Conservation (phyloP, 2,329 filamentous ascomycete species). For the Sclerotinia glacialis region DNA sequence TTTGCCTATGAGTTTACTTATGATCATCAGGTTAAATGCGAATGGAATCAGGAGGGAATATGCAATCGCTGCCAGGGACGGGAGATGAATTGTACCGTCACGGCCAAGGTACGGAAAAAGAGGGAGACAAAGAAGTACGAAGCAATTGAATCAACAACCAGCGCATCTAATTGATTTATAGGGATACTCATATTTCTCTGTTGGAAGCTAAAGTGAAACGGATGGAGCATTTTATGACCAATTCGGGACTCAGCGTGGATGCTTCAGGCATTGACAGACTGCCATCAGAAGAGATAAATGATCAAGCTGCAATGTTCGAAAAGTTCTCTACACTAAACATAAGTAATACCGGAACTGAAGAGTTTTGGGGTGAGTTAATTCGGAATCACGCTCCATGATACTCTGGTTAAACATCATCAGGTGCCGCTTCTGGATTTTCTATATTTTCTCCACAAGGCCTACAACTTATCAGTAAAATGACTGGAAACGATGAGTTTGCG, state of each 20-base stretch:
- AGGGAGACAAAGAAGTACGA: constrained; percentile 29
- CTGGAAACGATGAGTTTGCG: constrained; percentile 1
- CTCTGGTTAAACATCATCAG: constrained; percentile 23
- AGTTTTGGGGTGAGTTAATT: constrained; percentile 29
- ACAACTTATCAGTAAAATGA: constrained; percentile 27
- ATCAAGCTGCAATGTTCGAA: constrained; percentile 27
- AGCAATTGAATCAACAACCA: constrained; percentile 16
- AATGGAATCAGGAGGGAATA: constrained; percentile 28
- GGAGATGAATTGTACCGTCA: constrained; percentile 30
- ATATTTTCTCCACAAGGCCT: constrained; percentile 34
- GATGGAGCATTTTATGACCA: constrained; percentile 31
- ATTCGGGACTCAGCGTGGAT: constrained; percentile 23
- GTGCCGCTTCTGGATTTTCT: constrained; percentile 33
- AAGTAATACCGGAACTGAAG: constrained; percentile 24
- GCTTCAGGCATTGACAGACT: constrained; percentile 20
- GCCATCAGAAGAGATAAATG: constrained; percentile 27
- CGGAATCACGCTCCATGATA: constrained; percentile 3
- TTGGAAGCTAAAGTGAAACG: constrained; percentile 33
- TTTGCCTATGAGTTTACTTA: constrained; percentile 7
- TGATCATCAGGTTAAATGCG: constrained; percentile 30
- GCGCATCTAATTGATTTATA: constrained; percentile 16
- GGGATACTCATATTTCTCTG: constrained; percentile 26
- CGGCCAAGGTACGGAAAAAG: constrained; percentile 33
- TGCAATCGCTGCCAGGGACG: constrained; percentile 30
- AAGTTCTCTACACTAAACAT: constrained; percentile 30